Evolutionary conservation across 1,284 basidiomycete genomes (phyloP).

Genomic region (Tilletia walkeri): DNA sequence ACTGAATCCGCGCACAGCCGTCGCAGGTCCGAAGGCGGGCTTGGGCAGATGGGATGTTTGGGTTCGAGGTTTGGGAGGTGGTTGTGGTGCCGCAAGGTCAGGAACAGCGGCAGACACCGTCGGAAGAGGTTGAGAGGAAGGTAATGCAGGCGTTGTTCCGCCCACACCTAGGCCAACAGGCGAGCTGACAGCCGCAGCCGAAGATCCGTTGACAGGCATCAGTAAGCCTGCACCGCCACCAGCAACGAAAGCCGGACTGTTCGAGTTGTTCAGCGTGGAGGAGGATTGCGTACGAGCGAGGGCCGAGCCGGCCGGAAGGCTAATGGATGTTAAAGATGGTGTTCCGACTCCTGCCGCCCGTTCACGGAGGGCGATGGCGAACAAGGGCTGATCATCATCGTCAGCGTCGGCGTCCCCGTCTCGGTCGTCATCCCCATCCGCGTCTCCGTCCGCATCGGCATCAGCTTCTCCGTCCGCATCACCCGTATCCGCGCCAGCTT

Average conservation of each 20-base stretch:
- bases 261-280: constrained; percentile 1
- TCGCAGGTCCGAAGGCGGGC: constrained; percentile 46
- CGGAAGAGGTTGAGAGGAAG: not conserved
- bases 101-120: not conserved
- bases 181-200: not conserved
- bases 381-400: constrained; percentile 28
- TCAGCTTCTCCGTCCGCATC: constrained; percentile 25
- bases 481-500: constrained; percentile 20
- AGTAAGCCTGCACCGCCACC: constrained; percentile 10
- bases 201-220: constrained; percentile 25
- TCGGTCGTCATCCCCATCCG: constrained; percentile 23
- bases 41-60: constrained; percentile 33
- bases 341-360: constrained; percentile 12
- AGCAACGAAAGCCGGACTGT: constrained; percentile 36
- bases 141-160: not conserved
- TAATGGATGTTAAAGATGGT: not conserved
- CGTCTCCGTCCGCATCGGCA: constrained; percentile 24
- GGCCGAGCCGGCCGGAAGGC: not conserved
- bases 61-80: constrained; percentile 11
- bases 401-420: constrained; percentile 34
- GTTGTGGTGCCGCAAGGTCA: not conserved
- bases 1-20: constrained; percentile 43
- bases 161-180: not conserved
- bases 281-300: constrained; percentile 11
- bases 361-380: constrained; percentile 5